Percentiles rank a stretch among this genome's conserved stretches.
phyloP scores from a whole-genome alignment of 805 yeast genomes.

The Saturnispora silvae region DNA sequence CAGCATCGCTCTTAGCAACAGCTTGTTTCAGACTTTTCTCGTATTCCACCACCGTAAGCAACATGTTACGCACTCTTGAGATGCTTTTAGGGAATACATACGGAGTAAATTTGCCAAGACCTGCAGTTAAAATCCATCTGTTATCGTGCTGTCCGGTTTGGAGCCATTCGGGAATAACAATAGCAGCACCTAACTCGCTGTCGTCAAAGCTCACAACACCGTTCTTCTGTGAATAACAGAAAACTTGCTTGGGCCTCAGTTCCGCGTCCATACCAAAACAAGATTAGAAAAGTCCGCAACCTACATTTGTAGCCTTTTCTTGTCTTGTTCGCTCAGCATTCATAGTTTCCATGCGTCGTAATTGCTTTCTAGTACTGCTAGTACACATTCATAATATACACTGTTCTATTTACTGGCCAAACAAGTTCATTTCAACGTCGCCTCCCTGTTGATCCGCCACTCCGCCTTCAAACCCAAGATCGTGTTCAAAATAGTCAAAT shows the following conservation, averaged over 20 bases:
- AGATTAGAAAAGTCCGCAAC: no score
- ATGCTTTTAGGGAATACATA: neutral
- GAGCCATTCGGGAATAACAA: slow-evolving; percentile 4
- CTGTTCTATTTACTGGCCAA: slow-evolving; percentile 11
- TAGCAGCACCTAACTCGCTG: neutral
- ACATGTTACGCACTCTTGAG: slow-evolving; percentile 5
- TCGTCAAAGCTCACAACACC: neutral
- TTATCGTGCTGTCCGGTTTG: neutral
- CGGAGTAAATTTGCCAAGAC: slow-evolving; percentile 1
- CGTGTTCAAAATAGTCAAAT: slow-evolving; percentile 21
- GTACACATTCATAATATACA: no score
- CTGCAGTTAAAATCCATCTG: slow-evolving; percentile 1
- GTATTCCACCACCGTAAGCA: slow-evolving; percentile 9
- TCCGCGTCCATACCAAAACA: neutral
- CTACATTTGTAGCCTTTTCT: no score
- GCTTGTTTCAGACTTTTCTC: neutral
- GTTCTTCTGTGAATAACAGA: neutral
- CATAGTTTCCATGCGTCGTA: no score
- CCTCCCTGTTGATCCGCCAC: slow-evolving; percentile 4
- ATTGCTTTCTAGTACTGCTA: no score
- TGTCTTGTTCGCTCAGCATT: no score
- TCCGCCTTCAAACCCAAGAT: slow-evolving; percentile 9
- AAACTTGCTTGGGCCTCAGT: neutral
- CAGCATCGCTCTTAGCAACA: neutral
- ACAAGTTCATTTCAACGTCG: slow-evolving; percentile 13